phyloP scores from a whole-genome alignment of 331 rosid genomes.

The Saraca asoca region DNA sequence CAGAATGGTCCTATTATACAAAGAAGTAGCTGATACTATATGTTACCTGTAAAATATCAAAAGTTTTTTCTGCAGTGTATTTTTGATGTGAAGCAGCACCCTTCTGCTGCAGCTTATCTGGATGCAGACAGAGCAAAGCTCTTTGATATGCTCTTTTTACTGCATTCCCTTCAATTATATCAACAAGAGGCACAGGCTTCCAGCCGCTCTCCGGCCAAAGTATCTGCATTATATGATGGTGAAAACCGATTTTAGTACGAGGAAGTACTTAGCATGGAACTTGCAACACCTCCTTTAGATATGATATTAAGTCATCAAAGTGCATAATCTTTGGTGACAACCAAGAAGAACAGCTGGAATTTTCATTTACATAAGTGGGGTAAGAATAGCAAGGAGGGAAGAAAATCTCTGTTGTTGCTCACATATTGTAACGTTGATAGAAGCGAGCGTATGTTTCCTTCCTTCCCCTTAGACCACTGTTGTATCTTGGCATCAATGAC shows the following conservation, averaged over 20 bases:
- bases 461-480: constrained; percentile 91
- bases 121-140: constrained; percentile 91
- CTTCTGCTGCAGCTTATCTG: constrained; percentile 96
- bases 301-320: constrained; percentile 25
- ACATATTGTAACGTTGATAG: constrained; percentile 90
- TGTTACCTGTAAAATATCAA: constrained; percentile 83
- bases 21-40: constrained; percentile 13
- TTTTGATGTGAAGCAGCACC: constrained; percentile 76
- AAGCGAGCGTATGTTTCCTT: constrained; percentile 89
- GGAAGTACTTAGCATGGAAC: constrained; percentile 14
- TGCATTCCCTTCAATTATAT: constrained; percentile 85
- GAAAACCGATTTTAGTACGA: constrained; percentile 28
- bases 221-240: constrained; percentile 51
- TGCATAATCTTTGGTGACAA: constrained; percentile 26
- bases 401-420: constrained; percentile 26
- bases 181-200: constrained; percentile 90
- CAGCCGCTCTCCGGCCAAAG: constrained; percentile 95
- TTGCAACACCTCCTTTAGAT: constrained; percentile 24
- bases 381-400: constrained; percentile 12
- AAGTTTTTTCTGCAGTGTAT: constrained; percentile 83
- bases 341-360: constrained; percentile 17
- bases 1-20: not conserved
- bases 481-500: constrained; percentile 70
- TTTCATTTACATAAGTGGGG: constrained; percentile 6
- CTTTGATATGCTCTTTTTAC: constrained; percentile 92